These are phyloP conservation scores for Monosporascus sp. DNA, from an alignment of 2,329 filamentous ascomycete species.

Conservation along the genomic window DNA sequence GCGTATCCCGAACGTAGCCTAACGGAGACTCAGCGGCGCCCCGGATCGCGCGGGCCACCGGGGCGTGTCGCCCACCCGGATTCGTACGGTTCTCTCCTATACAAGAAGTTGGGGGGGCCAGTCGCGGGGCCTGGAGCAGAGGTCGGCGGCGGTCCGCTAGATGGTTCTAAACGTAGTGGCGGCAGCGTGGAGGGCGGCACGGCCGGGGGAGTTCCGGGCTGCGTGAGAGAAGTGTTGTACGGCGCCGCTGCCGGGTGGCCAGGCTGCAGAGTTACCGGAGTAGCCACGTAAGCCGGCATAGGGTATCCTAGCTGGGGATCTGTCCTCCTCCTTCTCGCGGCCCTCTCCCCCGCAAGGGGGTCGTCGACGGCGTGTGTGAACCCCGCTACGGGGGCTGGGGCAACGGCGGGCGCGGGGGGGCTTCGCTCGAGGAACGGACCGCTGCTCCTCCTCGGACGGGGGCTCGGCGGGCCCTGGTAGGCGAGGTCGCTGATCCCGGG, in stretches of 20 bases:
- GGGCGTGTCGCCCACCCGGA: constrained; percentile 32
- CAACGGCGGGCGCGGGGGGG: constrained; percentile 23
- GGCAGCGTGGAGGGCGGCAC: constrained; percentile 38
- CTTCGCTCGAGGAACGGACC: constrained; percentile 33
- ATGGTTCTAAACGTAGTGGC: constrained; percentile 42
- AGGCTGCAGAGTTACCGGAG: constrained; percentile 34
- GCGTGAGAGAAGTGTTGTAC: constrained; percentile 28
- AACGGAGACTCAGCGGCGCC: constrained; percentile 11
- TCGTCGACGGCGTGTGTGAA: constrained; percentile 30
- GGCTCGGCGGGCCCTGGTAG: constrained; percentile 47
- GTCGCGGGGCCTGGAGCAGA: constrained; percentile 16
- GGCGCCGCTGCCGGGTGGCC: constrained; percentile 31
- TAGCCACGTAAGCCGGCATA: constrained; percentile 33
- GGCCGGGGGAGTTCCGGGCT: constrained; percentile 24
- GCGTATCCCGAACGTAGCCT: constrained; percentile 12
- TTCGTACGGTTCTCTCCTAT: constrained; percentile 30
- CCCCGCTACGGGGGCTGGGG: constrained; percentile 16
- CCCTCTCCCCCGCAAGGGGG: constrained; percentile 37
- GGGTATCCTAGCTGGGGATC: constrained; percentile 41
- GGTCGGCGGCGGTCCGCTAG: constrained; percentile 16
- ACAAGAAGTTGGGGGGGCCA: constrained; percentile 19
- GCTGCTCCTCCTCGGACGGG: constrained; percentile 31
- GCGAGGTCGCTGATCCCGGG: constrained; percentile 50
- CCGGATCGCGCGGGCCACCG: constrained; percentile 13
- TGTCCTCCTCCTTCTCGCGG: constrained; percentile 40